A percentile compares a stretch with the other conserved stretches of the same genome.
phyloP scores from a whole-genome alignment of 306 rosid genomes.

The Prunus mume region DNA sequence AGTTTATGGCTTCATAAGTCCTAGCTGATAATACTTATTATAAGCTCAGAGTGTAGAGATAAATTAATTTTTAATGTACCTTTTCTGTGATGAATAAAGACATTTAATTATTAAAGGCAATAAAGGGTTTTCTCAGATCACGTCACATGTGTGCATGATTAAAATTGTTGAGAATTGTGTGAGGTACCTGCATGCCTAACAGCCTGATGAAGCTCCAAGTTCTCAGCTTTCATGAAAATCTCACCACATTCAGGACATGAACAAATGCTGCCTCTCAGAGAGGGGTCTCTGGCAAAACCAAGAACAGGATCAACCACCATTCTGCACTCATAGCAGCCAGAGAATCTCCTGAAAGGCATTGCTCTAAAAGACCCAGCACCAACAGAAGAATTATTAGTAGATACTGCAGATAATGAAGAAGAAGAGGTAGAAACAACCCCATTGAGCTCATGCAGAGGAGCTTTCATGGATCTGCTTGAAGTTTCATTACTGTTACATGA shows the following conservation, averaged over 20 bases:
- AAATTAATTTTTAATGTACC: not conserved
- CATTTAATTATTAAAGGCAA: not conserved
- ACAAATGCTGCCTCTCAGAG: constrained; percentile 72
- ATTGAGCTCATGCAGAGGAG: constrained; percentile 58
- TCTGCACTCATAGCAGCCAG: constrained; percentile 91
- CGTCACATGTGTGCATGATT: not conserved
- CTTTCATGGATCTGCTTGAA: constrained; percentile 71
- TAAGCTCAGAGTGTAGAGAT: not conserved
- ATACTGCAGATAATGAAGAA: constrained; percentile 50
- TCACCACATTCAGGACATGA: constrained; percentile 91
- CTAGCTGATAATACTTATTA: not conserved
- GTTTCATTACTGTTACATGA: constrained; percentile 43
- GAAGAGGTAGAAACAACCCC: constrained; percentile 55
- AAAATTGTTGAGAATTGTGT: not conserved
- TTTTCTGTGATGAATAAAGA: not conserved
- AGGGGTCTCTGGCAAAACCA: constrained; percentile 80
- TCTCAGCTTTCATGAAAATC: constrained; percentile 81
- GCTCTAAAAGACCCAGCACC: constrained; percentile 70
- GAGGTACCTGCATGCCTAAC: constrained; percentile 82
- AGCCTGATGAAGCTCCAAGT: constrained; percentile 76
- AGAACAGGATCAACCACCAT: constrained; percentile 96
- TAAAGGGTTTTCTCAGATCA: not conserved
- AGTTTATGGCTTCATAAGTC: constrained; percentile 1
- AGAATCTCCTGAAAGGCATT: constrained; percentile 88
- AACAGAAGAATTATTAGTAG: constrained; percentile 52